Percentiles rank a stretch among this genome's conserved stretches.
These are phyloP conservation scores for Hyphopichia pseudoburtonii DNA, from an alignment of 1,139 yeast species.

Conservation along the genomic window DNA sequence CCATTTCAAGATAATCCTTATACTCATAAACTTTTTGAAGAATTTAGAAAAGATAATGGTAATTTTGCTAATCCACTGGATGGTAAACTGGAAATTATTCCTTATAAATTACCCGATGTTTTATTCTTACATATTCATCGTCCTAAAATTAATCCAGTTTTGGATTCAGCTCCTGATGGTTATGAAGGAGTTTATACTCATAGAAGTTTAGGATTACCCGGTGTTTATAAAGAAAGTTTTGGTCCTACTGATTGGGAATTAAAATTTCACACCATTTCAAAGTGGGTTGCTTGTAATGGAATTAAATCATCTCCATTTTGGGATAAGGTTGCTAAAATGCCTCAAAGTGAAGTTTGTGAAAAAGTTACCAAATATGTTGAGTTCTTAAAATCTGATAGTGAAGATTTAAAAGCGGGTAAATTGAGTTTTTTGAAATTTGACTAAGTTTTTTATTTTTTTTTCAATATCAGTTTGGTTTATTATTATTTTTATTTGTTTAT, in stretches of 20 bases:
- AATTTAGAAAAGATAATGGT: constrained; percentile 18
- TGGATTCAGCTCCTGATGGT: constrained; percentile 19
- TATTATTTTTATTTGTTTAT: no score
- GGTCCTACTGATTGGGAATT: constrained; percentile 34
- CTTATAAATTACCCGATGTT: constrained; percentile 23
- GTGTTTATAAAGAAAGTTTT: constrained; percentile 14
- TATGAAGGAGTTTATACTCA: constrained; percentile 17
- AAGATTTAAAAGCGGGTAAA: constrained; percentile 9
- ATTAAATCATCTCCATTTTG: constrained; percentile 24
- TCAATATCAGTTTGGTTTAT: no score
- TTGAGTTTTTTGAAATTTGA: constrained; percentile 1
- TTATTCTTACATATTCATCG: constrained; percentile 44
- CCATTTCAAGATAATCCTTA: constrained; percentile 30
- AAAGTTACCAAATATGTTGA: constrained; percentile 25
- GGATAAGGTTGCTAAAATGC: constrained; percentile 19
- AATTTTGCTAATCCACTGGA: constrained; percentile 5
- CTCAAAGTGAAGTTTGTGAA: constrained; percentile 25
- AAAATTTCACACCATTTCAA: constrained; percentile 32
- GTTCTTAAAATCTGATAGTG: constrained; percentile 23
- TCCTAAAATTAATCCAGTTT: constrained; percentile 39
- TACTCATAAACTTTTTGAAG: constrained; percentile 21
- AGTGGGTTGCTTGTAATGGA: constrained; percentile 37
- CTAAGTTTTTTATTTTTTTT: no score
- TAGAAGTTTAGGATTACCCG: constrained; percentile 23
- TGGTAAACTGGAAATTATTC: constrained; percentile 3